Conservation (phyloP, 2,329 filamentous ascomycete species). For the Fusarium redolens region DNA sequence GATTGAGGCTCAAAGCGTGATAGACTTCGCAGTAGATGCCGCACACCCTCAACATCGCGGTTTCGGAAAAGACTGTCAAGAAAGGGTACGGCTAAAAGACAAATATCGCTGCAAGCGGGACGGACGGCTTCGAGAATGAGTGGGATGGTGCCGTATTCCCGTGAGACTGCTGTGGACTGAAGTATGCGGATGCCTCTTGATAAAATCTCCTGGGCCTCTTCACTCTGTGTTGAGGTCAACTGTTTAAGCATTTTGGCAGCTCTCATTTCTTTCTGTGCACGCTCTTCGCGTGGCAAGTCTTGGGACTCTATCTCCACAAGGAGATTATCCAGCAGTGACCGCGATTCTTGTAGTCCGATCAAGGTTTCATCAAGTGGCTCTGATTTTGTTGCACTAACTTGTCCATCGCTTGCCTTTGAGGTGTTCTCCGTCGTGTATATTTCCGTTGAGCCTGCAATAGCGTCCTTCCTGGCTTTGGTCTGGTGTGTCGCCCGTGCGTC, state of each 20-base stretch:
- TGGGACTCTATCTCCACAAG: conserved; percentile 21
- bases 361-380: background rate
- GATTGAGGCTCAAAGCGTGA: conserved; percentile 9
- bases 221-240: conserved; percentile 23
- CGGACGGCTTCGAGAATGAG: conserved; percentile 37
- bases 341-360: background rate
- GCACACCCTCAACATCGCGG: conserved; percentile 28
- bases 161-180: conserved; percentile 25
- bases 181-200: conserved; percentile 43
- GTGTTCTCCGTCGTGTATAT: background rate
- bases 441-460: background rate
- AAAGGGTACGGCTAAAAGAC: conserved; percentile 37
- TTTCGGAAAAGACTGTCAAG: conserved; percentile 35
- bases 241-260: conserved; percentile 33
- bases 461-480: background rate
- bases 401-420: background rate
- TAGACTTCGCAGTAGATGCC: conserved; percentile 25
- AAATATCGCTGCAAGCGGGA: conserved; percentile 39
- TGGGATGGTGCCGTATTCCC: conserved; percentile 32
- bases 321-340: conserved; percentile 20
- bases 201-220: conserved; percentile 22
- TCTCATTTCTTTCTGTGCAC: conserved; percentile 12
- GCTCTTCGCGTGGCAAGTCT: background rate
- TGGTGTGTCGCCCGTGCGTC: background rate
- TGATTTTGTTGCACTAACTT: background rate